Evolutionary conservation across 495 filamentous ascomycete species (phyloP).

Genomic region (Aspergillus saccharolyticus): DNA sequence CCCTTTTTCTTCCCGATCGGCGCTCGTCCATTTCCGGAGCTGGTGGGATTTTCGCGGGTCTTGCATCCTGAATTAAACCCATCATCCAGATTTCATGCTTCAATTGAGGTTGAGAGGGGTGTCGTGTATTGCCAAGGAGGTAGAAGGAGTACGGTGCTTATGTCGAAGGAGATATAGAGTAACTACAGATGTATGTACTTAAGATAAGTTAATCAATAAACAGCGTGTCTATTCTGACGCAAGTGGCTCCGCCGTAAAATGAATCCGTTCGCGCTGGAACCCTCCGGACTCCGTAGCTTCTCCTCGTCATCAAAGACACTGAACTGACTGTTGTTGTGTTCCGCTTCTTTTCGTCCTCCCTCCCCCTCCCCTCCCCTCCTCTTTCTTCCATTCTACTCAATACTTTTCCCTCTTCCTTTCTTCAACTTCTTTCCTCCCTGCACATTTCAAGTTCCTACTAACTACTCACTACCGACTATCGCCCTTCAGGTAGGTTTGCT

Average conservation of each 20-base stretch:
- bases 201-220: too few relatives aligned
- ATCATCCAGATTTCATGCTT: background rate
- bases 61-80: conserved; percentile 8
- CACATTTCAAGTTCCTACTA: too few relatives aligned
- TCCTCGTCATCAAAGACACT: background rate
- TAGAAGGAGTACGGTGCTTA: background rate
- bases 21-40: background rate
- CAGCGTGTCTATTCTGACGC: background rate
- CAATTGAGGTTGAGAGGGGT: too few relatives aligned
- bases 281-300: background rate
- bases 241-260: conserved; percentile 9
- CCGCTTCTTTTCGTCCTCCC: background rate
- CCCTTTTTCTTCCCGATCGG: background rate
- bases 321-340: background rate
- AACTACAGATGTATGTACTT: too few relatives aligned
- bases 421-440: conserved; percentile 5
- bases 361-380: too few relatives aligned
- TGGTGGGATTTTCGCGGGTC: background rate
- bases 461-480: conserved; percentile 18
- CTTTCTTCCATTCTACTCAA: too few relatives aligned
- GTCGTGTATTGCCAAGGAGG: too few relatives aligned
- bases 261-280: conserved; percentile 1
- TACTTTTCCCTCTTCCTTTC: background rate
- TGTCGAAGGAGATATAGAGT: background rate
- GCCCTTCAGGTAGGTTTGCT: too few relatives aligned